A percentile compares a stretch with the other conserved stretches of the same genome.
Conservation (phyloP, 2,329 filamentous ascomycete species). For the Chrysosporium keratinophilum region DNA sequence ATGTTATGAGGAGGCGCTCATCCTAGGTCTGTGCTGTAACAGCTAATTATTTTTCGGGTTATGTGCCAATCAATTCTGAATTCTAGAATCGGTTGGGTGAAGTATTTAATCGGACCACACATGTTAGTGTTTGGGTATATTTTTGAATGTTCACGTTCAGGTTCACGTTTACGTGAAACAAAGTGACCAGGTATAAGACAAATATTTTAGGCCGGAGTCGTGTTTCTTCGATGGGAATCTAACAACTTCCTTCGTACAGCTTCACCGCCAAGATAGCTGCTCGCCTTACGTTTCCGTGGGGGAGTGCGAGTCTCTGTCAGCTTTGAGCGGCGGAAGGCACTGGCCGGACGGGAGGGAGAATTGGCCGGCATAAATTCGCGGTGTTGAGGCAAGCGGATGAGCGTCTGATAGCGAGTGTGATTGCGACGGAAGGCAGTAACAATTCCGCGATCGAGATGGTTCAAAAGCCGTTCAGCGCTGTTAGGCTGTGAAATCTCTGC, state of each 20-base stretch:
- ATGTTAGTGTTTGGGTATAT: no score
- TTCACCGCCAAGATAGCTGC: slow-evolving; percentile 31
- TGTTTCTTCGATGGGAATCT: slow-evolving; percentile 33
- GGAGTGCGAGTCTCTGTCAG: slow-evolving; percentile 33
- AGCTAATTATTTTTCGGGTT: no score
- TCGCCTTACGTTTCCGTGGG: slow-evolving; percentile 33
- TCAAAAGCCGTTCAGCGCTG: slow-evolving; percentile 45
- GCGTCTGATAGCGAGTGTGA: slow-evolving; percentile 41
- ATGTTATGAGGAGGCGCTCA: no score
- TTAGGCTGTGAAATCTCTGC: slow-evolving; percentile 20
- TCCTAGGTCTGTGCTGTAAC: no score
- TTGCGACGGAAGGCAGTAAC: slow-evolving; percentile 67
- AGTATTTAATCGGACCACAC: no score
- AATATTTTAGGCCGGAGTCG: slow-evolving; percentile 21
- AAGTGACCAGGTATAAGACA: no score
- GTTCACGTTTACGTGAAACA: no score
- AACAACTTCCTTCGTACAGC: slow-evolving; percentile 37
- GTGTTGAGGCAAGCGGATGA: slow-evolving; percentile 40
- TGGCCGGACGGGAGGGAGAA: slow-evolving; percentile 34
- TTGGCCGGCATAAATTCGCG: slow-evolving; percentile 38
- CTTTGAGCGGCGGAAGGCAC: slow-evolving; percentile 35
- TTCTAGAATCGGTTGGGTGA: no score
- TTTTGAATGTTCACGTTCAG: no score
- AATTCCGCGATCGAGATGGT: slow-evolving; percentile 58
- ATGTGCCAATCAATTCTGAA: no score